Conservation (phyloP, 139 green algal species). For the Chlamydomonas sp. region DNA sequence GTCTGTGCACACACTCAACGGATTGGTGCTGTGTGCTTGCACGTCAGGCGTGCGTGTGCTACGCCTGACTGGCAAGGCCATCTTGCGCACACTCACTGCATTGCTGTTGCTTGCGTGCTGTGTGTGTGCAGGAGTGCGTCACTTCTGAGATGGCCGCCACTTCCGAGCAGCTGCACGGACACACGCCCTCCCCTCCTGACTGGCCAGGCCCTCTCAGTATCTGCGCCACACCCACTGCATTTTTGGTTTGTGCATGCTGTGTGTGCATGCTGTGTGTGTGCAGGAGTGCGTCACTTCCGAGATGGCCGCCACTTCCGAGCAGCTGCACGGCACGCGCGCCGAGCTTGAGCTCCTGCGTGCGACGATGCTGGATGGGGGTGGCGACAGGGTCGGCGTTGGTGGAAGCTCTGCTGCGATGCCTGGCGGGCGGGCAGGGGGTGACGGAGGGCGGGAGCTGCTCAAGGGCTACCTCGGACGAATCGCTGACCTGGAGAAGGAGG, state of each 20-base stretch:
- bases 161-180: too few relatives aligned
- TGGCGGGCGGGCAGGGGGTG: not conserved
- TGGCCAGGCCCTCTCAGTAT: not conserved
- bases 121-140: not conserved
- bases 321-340: not conserved
- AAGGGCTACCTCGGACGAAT: conserved; percentile 45
- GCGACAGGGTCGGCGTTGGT: too few relatives aligned
- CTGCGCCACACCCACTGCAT: not conserved
- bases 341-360: not conserved
- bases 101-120: too few relatives aligned
- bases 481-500: conserved; percentile 53
- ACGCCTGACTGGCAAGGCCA: too few relatives aligned
- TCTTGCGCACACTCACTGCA: not conserved
- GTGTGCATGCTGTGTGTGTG: too few relatives aligned
- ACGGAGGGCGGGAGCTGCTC: conserved; percentile 8
- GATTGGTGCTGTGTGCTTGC: too few relatives aligned
- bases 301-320: not conserved
- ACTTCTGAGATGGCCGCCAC: too few relatives aligned
- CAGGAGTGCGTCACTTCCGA: conserved; percentile 2
- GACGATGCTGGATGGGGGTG: not conserved
- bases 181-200: too few relatives aligned
- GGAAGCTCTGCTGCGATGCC: not conserved
- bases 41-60: too few relatives aligned
- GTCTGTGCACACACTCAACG: too few relatives aligned
- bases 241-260: too few relatives aligned